These are phyloP conservation scores for Hippophae gyantsensis DNA, from an alignment of 306 rosid genomes.

Conservation along the genomic window DNA sequence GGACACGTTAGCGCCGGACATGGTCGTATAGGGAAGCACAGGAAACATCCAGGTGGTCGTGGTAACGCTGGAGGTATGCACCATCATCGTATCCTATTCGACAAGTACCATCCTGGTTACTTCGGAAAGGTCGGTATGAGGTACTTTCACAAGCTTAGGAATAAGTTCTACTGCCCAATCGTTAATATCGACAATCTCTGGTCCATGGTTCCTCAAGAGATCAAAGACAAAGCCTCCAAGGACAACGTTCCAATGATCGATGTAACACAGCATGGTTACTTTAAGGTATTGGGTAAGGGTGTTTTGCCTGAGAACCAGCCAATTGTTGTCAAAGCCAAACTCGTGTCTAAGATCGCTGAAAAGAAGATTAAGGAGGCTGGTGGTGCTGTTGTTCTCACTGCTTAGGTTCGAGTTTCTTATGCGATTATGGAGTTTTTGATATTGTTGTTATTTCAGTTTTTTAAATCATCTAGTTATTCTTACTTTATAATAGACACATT, in stretches of 20 bases:
- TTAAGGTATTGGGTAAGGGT: conserved; percentile 77
- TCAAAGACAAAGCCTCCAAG: conserved; percentile 60
- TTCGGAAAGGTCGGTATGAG: conserved; percentile 90
- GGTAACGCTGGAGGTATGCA: conserved; percentile 97
- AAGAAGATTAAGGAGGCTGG: conserved; percentile 91
- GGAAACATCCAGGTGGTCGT: conserved; percentile 84
- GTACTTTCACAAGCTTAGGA: conserved; percentile 75
- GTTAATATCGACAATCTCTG: conserved; percentile 74
- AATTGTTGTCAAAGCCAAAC: conserved; percentile 70
- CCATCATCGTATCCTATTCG: conserved; percentile 88
- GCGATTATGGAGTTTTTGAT: neutral
- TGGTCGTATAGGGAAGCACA: conserved; percentile 76
- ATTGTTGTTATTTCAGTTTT: neutral
- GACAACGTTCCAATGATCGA: conserved; percentile 53
- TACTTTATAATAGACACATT: too few species aligned
- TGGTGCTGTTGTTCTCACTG: conserved; percentile 73
- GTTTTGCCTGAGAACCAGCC: conserved; percentile 50
- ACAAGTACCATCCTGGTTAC: conserved; percentile 81
- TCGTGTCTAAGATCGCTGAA: conserved; percentile 65
- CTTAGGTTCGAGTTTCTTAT: conserved; percentile 32
- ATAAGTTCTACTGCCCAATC: conserved; percentile 63
- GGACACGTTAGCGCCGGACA: conserved; percentile 91
- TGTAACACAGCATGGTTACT: conserved; percentile 55
- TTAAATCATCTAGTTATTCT: neutral
- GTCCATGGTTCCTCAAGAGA: conserved; percentile 65